Evolutionary conservation across 768 basidiomycete species (phyloP).

Genomic region (Exidia glandulosa): DNA sequence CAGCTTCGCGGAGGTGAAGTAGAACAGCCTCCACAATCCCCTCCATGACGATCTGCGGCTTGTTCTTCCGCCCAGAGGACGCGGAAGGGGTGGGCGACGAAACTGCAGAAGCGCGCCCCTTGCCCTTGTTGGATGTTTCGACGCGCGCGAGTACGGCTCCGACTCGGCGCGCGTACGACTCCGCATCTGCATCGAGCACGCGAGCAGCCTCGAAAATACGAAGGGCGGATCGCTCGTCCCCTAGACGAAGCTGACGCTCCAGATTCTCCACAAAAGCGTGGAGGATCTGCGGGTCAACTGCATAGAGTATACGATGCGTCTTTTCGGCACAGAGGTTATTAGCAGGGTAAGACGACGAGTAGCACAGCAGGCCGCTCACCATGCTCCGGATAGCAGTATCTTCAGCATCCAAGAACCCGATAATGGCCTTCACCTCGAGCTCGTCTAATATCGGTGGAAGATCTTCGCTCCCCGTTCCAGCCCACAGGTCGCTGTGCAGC

Average conservation of each 20-base stretch:
- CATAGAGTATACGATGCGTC: slow-evolving; percentile 49
- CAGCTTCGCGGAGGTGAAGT: slow-evolving; percentile 29
- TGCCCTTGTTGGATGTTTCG: not conserved
- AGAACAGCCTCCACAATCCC: slow-evolving; percentile 46
- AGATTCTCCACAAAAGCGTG: slow-evolving; percentile 34
- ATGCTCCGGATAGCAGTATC: slow-evolving; percentile 48
- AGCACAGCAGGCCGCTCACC: slow-evolving; percentile 26
- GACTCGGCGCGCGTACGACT: slow-evolving; percentile 28
- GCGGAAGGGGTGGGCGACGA: not conserved
- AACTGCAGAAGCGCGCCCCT: not conserved
- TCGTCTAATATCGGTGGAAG: slow-evolving; percentile 48
- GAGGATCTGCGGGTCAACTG: slow-evolving; percentile 49
- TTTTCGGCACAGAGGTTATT: slow-evolving; percentile 16
- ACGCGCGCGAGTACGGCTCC: slow-evolving; percentile 39
- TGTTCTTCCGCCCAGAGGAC: not conserved
- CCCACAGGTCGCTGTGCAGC: slow-evolving; percentile 53
- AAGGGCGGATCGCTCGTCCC: not conserved
- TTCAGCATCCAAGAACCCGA: slow-evolving; percentile 51
- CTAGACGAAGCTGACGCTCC: slow-evolving; percentile 2
- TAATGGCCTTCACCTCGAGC: slow-evolving; percentile 62
- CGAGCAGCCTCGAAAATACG: slow-evolving; percentile 12
- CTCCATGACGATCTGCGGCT: slow-evolving; percentile 36
- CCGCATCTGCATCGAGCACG: slow-evolving; percentile 28
- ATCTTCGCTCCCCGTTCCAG: slow-evolving; percentile 38
- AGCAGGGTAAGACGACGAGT: not conserved